Conservation (phyloP, 2,329 filamentous ascomycete genomes). For the Juglanconis juglandina region DNA sequence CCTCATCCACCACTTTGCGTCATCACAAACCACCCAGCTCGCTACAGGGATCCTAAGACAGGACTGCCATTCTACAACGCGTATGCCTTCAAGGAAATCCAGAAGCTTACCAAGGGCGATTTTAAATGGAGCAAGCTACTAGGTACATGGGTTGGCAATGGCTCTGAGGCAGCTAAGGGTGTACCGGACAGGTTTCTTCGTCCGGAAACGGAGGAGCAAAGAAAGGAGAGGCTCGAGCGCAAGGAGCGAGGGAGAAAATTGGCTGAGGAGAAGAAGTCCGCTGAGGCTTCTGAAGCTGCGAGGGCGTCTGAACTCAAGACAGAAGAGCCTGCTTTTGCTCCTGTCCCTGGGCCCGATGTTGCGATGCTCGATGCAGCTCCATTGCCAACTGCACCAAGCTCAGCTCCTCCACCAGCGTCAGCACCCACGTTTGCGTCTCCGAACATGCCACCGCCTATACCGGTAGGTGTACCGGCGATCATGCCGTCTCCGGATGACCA, state of each 20-base stretch:
- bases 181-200: constrained; percentile 72
- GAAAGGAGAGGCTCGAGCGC: constrained; percentile 18
- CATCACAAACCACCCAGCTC: constrained; percentile 77
- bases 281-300: not conserved
- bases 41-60: constrained; percentile 81
- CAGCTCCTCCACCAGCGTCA: not conserved
- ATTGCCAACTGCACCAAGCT: not conserved
- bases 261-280: constrained; percentile 2
- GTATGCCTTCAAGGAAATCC: constrained; percentile 78
- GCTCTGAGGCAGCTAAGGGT: constrained; percentile 62
- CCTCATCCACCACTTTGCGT: constrained; percentile 61
- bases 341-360: not conserved
- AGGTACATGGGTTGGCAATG: constrained; percentile 77
- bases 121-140: constrained; percentile 80
- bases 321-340: not conserved
- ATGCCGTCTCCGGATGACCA: not conserved
- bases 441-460: constrained; percentile 1
- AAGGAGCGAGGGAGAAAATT: constrained; percentile 12
- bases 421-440: not conserved
- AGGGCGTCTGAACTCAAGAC: not conserved
- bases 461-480: constrained; percentile 13
- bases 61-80: constrained; percentile 77
- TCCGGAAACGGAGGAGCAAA: constrained; percentile 16
- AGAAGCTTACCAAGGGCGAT: constrained; percentile 67
- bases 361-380: not conserved